Percentiles rank a stretch among this genome's conserved stretches.
Evolutionary conservation across 2,329 filamentous ascomycete species (phyloP).

Genomic region (Fusarium coffeatum): DNA sequence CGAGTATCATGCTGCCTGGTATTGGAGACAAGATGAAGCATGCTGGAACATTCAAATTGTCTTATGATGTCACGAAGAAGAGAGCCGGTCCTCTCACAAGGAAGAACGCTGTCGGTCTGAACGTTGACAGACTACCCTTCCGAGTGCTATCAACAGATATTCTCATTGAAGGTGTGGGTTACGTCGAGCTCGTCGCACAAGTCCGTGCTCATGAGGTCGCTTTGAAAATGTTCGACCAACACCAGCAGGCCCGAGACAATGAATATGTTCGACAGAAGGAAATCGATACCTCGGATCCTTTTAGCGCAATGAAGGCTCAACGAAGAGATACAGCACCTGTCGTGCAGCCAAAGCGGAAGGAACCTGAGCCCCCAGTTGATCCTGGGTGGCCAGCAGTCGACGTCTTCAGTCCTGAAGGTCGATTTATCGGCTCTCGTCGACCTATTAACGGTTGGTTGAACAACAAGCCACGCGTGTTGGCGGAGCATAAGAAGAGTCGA

Average conservation of each 20-base stretch:
- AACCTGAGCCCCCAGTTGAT: conserved; percentile 42
- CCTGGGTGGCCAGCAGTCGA: conserved; percentile 78
- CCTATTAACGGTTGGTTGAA: conserved; percentile 80
- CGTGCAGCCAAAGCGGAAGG: conserved; percentile 8
- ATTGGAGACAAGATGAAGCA: conserved; percentile 69
- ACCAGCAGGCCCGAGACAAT: neutral
- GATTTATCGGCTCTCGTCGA: conserved; percentile 73
- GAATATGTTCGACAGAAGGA: neutral
- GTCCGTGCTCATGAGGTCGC: conserved; percentile 69
- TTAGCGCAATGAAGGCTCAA: conserved; percentile 43
- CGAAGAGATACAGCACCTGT: conserved; percentile 37
- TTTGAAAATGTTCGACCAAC: conserved; percentile 13
- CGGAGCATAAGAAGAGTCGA: conserved; percentile 62
- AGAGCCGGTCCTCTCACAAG: conserved; percentile 79
- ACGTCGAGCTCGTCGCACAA: conserved; percentile 89
- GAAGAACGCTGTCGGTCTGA: conserved; percentile 70
- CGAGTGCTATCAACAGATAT: conserved; percentile 84
- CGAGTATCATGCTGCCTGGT: conserved; percentile 71
- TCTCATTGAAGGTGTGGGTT: conserved; percentile 90
- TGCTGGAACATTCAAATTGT: conserved; percentile 80
- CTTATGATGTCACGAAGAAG: conserved; percentile 84
- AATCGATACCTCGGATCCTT: conserved; percentile 33
- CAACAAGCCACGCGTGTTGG: conserved; percentile 65
- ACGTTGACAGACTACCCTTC: conserved; percentile 79
- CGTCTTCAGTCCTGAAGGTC: conserved; percentile 86